phyloP scores from a whole-genome alignment of 139 green algal genomes.

The Volvox reticuliferus region DNA sequence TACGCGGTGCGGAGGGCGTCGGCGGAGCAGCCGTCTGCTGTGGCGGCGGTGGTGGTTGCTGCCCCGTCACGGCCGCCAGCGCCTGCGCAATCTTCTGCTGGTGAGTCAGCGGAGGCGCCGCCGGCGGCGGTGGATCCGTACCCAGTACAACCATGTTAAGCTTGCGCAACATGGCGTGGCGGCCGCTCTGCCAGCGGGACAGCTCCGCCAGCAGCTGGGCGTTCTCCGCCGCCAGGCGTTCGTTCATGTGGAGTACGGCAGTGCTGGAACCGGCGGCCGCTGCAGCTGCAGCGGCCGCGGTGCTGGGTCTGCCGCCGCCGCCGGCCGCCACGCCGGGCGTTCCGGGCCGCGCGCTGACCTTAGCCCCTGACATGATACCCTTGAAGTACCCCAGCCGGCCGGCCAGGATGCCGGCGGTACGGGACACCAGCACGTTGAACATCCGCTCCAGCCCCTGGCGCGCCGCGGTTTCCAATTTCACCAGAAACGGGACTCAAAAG shows the following conservation, averaged over 20 bases:
- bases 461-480: too few relatives aligned
- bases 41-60: background rate
- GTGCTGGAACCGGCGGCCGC: background rate
- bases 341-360: background rate
- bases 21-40: background rate
- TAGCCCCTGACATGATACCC: background rate
- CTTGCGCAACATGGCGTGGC: slow-evolving; percentile 54
- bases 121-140: background rate
- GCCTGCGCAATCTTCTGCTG: slow-evolving; percentile 29
- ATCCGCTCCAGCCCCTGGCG: slow-evolving; percentile 25
- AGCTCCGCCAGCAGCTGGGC: slow-evolving; percentile 59
- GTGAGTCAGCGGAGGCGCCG: slow-evolving; percentile 25
- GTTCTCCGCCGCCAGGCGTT: slow-evolving; percentile 59
- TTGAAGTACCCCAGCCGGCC: slow-evolving; percentile 16
- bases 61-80: slow-evolving; percentile 29
- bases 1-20: background rate
- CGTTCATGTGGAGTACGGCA: slow-evolving; percentile 59
- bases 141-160: slow-evolving; percentile 20
- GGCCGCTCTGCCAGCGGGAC: slow-evolving; percentile 46
- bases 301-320: background rate
- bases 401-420: slow-evolving; percentile 31
- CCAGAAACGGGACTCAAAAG: too few relatives aligned
- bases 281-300: slow-evolving; percentile 17
- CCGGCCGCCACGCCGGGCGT: background rate
- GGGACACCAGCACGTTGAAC: slow-evolving; percentile 34